These are phyloP conservation scores for Knufia petricola DNA, from an alignment of 2,329 filamentous ascomycete genomes.

Conservation along the genomic window DNA sequence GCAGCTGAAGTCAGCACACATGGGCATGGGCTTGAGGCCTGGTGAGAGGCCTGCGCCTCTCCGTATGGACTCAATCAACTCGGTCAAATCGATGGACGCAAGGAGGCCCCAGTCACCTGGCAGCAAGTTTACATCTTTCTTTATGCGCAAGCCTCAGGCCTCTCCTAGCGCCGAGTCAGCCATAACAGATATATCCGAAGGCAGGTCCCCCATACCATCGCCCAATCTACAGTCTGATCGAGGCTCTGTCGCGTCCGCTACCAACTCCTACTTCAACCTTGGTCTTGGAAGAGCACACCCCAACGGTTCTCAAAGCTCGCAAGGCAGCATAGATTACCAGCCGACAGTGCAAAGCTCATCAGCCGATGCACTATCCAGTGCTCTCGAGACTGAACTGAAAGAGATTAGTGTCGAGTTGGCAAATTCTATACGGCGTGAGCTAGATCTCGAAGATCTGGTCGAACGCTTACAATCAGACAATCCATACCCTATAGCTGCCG, in stretches of 20 bases:
- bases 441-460: slow-evolving; percentile 91
- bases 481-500: slow-evolving; percentile 37
- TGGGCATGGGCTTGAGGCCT: slow-evolving; percentile 36
- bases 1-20: slow-evolving; percentile 7
- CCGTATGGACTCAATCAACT: slow-evolving; percentile 33
- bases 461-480: slow-evolving; percentile 76
- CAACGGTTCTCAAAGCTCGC: slow-evolving; percentile 38
- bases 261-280: slow-evolving; percentile 5
- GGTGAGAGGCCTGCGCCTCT: slow-evolving; percentile 34
- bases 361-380: slow-evolving; percentile 26
- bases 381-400: slow-evolving; percentile 88
- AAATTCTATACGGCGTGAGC: slow-evolving; percentile 83
- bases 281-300: slow-evolving; percentile 28
- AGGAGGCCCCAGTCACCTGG: slow-evolving; percentile 43
- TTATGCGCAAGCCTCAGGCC: slow-evolving; percentile 54
- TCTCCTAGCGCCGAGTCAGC: slow-evolving; percentile 49
- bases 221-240: slow-evolving; percentile 36
- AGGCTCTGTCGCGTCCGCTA: slow-evolving; percentile 25
- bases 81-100: slow-evolving; percentile 29
- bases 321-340: slow-evolving; percentile 39
- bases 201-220: slow-evolving; percentile 49
- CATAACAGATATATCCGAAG: slow-evolving; percentile 54
- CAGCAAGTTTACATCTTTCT: slow-evolving; percentile 55
- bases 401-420: slow-evolving; percentile 90
- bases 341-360: slow-evolving; percentile 15